Evolutionary conservation across 73 alveolate genomes (phyloP).

Genomic region (Stentor roeselii): DNA sequence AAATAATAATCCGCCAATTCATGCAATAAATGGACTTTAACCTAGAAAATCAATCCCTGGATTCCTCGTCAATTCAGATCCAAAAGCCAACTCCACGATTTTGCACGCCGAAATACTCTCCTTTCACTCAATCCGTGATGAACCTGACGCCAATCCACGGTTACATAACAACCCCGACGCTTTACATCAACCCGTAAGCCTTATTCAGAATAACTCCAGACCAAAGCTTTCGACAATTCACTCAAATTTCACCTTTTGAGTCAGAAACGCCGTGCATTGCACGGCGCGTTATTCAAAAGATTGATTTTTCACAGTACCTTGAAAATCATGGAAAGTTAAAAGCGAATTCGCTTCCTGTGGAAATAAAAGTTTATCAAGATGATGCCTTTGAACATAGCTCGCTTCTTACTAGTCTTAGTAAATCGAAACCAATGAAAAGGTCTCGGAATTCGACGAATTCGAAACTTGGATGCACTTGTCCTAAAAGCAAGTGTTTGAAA

Average conservation of each 20-base stretch:
- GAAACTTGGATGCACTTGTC: conserved; percentile 52
- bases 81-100: too few relatives aligned
- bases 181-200: background rate
- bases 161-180: background rate
- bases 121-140: conserved; percentile 9
- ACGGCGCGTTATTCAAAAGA: conserved; percentile 1
- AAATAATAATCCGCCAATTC: too few relatives aligned
- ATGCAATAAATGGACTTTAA: too few relatives aligned
- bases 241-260: background rate
- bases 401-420: background rate
- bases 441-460: background rate
- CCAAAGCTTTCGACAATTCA: background rate
- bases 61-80: too few relatives aligned
- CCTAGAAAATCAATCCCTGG: too few relatives aligned
- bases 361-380: conserved; percentile 20
- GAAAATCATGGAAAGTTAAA: background rate
- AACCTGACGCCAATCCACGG: background rate
- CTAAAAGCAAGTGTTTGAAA: conserved; percentile 57
- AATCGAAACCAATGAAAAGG: background rate
- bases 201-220: background rate
- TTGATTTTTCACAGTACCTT: background rate
- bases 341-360: conserved; percentile 11
- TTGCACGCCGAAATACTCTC: too few relatives aligned
- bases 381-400: background rate
- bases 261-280: background rate